Base-by-base conservation (phyloP, 1,139 yeast species). In the Zhuliangozyma blackwelliae region DNA sequence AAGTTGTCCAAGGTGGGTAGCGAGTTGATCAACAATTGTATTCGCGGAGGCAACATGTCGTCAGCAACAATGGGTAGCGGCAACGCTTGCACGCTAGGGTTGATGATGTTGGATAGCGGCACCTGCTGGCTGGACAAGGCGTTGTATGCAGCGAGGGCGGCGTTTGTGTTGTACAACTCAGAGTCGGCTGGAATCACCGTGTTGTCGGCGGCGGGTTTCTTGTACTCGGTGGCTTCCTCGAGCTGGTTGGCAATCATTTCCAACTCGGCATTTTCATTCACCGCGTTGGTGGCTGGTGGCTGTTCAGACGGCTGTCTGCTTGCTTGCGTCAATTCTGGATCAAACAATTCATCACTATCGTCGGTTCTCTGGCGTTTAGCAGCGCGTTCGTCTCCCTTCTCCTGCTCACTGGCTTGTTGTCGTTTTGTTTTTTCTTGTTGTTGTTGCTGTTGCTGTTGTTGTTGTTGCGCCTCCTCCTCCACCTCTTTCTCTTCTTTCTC, bases 1-100 rank as follows among this genome's bases (percentile, higher is more conserved):
- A 86, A 62, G 43, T 83, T 84, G 51, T 86, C 95, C 39, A 87
- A 63, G 0, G 84, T 74, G 0, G 94, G 90, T 33, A 85, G 62
- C 0, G 88, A 72, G 50, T 82, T 79, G 34, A 82, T 65, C 28
- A 81, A 61, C 32, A 82, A 65, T 51, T 81, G 87, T 25, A 76
- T 71, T 47, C 82, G 65, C 5, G 82, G 75, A 1, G 85, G 80
- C 21, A 79, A 54, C 44, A 69, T 65, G 33, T 71, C 76, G 10
- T 81, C 77, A 1, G 83, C 79, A 2, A 75, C 66, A 5, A 78
- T 57, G 2, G 79, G 69, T 36, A 79, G 55, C 2, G 85, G 85
- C 31, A 79, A 59, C 1, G 82, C 78, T 0, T 81, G 72, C 33
- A 79, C 54, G 45, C 78, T 82, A 1, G 79, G 11, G 11, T 25